Conservation (phyloP, 2,329 filamentous ascomycete species). For the Aspergillus tanneri region DNA sequence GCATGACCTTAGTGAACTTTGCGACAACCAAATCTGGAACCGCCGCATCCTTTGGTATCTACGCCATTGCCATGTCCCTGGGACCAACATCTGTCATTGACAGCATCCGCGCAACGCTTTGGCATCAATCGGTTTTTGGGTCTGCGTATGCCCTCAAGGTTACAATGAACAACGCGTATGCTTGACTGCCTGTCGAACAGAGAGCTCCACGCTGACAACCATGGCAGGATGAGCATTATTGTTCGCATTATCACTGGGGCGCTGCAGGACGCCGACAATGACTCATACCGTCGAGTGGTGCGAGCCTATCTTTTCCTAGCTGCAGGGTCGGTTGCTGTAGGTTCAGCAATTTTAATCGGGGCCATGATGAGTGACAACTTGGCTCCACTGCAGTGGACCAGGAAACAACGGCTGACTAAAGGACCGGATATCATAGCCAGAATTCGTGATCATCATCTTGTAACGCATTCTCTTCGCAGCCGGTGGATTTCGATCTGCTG, state of each 20-base stretch:
- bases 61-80: constrained; percentile 55
- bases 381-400: constrained; percentile 57
- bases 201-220: not conserved
- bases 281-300: constrained; percentile 57
- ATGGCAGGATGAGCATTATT: constrained; percentile 58
- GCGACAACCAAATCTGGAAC: constrained; percentile 52
- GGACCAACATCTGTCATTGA: constrained; percentile 62
- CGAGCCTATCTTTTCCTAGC: constrained; percentile 58
- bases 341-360: constrained; percentile 40
- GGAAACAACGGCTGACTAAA: constrained; percentile 51
- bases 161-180: constrained; percentile 58
- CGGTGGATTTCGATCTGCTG: constrained; percentile 44
- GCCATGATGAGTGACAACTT: constrained; percentile 46
- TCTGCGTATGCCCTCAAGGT: constrained; percentile 62
- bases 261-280: constrained; percentile 58
- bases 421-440: constrained; percentile 46
- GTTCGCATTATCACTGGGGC: constrained; percentile 58
- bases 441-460: constrained; percentile 45
- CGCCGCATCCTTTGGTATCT: constrained; percentile 60
- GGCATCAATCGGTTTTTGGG: constrained; percentile 61
- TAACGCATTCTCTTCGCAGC: constrained; percentile 40
- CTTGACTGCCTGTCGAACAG: not conserved
- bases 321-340: constrained; percentile 50
- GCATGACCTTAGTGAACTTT: constrained; percentile 58
- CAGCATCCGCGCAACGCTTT: constrained; percentile 59